Conservation (phyloP, 371 early-diverging fungal species). For the Vairimorpha ceranae region DNA sequence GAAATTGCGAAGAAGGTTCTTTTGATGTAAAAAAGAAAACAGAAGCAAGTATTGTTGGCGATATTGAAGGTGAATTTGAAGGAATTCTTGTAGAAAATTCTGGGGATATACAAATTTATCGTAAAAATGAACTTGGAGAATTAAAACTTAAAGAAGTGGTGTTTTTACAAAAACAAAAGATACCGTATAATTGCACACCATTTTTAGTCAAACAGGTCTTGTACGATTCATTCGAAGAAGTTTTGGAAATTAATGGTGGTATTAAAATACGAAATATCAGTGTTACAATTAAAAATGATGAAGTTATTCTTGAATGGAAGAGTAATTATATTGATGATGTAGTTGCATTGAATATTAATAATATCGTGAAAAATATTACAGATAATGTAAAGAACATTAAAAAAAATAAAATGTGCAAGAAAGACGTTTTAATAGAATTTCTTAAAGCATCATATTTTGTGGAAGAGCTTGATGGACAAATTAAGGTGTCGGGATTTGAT, state of each 20-base stretch:
- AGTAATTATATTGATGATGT: slow-evolving; percentile 53
- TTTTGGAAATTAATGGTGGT: slow-evolving; percentile 12
- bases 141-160: slow-evolving; percentile 22
- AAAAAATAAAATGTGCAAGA: slow-evolving; percentile 27
- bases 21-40: slow-evolving; percentile 72
- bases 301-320: slow-evolving; percentile 48
- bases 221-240: slow-evolving; percentile 39
- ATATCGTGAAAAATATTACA: slow-evolving; percentile 39
- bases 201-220: slow-evolving; percentile 43
- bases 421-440: slow-evolving; percentile 30
- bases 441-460: slow-evolving; percentile 38
- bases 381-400: slow-evolving; percentile 30
- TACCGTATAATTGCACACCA: slow-evolving; percentile 45
- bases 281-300: slow-evolving; percentile 15
- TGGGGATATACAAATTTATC: slow-evolving; percentile 29
- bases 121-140: slow-evolving; percentile 24
- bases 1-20: slow-evolving; percentile 81
- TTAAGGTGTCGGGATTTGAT: background rate
- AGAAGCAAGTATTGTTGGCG: slow-evolving; percentile 39
- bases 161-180: slow-evolving; percentile 47
- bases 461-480: slow-evolving; percentile 6
- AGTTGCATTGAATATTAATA: slow-evolving; percentile 43
- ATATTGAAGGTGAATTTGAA: slow-evolving; percentile 37
- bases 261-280: slow-evolving; percentile 37
- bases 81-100: slow-evolving; percentile 31